Base-by-base conservation (phyloP, 2,329 filamentous ascomycete species). In the Xylaria sp. region DNA sequence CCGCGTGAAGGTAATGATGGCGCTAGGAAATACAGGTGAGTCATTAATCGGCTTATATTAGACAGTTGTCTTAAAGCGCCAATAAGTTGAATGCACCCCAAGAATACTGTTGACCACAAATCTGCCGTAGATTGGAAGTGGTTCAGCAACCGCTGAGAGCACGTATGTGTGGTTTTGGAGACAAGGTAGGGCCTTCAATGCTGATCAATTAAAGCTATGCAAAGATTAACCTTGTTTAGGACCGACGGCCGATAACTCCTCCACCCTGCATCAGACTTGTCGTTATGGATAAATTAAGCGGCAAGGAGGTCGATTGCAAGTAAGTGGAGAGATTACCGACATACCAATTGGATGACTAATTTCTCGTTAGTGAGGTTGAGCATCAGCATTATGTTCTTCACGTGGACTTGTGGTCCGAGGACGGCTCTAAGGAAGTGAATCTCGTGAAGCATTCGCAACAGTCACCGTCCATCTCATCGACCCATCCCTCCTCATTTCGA, bases 81-180 rank as follows among this genome's bases (percentile, higher is more conserved):
- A 62, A 55, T 34, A 58, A 67, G 36, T 63, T 23, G 8, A 34
- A 28, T 59, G 36, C n/a, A 61, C 61, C 20, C 28, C 43, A 64
- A 66, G 63, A 60, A 56, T 56, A 39, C 41, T 50, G 43, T 69
- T 77, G 61, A 77, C 68, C 64, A 63, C 57, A 43, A 34, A 64
- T 58, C 55, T 56, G 43, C 6, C 30, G 68, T 72, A 91, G 90
- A 69, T 86, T 97, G 59, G 84, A 90, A 72, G 93, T 97, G 68
- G 90, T 93, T 72, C 96, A 99, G 82, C 94, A 98, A 80, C 96
- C 96, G 59, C 87, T 93, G 75, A 90, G 96, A 75, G 96, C 96
- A 72, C 92, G 96, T 69, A 98, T 98, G 96, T 99, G 96, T 83
- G 96, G 96, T 8, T 99, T 98, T 82, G 96, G 96, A 70, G 96